Base-by-base conservation (phyloP, 768 basidiomycete genomes). In the Paxillus rubicundulus region DNA sequence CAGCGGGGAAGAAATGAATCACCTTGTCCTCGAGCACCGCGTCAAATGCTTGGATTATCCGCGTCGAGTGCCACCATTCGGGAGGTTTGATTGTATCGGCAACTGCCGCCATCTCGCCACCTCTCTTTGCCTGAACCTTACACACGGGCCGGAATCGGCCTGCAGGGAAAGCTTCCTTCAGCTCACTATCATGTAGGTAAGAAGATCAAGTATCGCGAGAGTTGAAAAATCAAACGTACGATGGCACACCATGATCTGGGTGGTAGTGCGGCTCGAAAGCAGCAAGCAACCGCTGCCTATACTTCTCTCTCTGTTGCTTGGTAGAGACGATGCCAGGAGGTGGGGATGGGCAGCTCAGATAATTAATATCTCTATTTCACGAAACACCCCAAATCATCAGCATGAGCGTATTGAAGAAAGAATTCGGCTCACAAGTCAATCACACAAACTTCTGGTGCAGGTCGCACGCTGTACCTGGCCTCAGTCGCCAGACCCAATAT, bases 101-200 rank as follows among this genome's bases (percentile, higher is more conserved):
- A 13, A 93, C 88, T 32, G 88, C 84, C 39, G 89, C 78, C 28
- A 85, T 84, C 33, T 92, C 84, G 4, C 83, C 85, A 18, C 89
- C 86, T 45, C 89, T 74, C 71, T 91, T 92, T 6, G 90, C 86
- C 61, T 89, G 87, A 53, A 95, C 92, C 67, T 90, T 90, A 76
- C 92, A 94, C 34, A 94, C 82, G 9, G 92, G 92, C 14, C 93
- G 77, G 77, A 97, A 94, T 34, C 89, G 79, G 32, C 93, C 92
- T 2, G 90, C 91, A 7, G 94, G 94, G 72, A 94, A 97, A 2
- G 93, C 90, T 63, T 96, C 89, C 66, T 94, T 95, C 75, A 95
- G 92, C 70, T 96, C 94, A 58, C 91, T 90, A 55, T 34, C 62
- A 37, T 59, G 33, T 41, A 16, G n/a, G 51, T 46, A 52, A 48